Percentiles rank a stretch among this genome's conserved stretches.
phyloP scores from a whole-genome alignment of 345 rosid species.

The Rubroshorea leprosula region DNA sequence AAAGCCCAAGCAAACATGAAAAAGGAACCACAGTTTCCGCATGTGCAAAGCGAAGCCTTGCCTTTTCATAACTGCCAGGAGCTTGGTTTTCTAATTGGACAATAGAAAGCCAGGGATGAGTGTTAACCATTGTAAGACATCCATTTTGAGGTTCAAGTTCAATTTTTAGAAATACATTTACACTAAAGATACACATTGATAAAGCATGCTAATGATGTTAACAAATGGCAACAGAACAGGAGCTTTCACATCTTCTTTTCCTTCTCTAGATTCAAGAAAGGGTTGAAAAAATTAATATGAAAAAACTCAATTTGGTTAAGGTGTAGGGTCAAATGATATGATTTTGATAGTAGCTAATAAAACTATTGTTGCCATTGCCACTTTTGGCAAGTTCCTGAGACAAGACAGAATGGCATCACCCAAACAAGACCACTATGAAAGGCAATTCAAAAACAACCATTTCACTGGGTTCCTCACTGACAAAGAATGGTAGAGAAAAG shows the following conservation, averaged over 20 bases:
- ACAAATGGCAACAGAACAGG: slow-evolving; percentile 1
- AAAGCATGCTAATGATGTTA: background rate
- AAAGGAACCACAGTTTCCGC: slow-evolving; percentile 96
- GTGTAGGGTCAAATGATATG: too few species aligned
- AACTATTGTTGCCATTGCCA: too few species aligned
- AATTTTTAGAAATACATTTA: background rate
- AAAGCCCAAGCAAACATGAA: slow-evolving; percentile 92
- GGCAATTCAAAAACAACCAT: too few species aligned
- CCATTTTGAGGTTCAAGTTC: background rate
- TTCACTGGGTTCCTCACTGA: background rate
- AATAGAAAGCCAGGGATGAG: background rate
- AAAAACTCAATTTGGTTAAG: too few species aligned
- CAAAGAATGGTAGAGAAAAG: background rate
- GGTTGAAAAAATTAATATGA: too few species aligned
- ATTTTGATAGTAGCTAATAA: too few species aligned
- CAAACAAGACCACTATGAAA: too few species aligned
- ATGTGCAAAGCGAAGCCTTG: slow-evolving; percentile 92
- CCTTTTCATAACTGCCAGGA: slow-evolving; percentile 85
- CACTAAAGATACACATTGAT: background rate
- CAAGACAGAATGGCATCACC: too few species aligned
- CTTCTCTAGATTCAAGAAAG: too few species aligned
- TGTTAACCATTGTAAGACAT: slow-evolving; percentile 6
- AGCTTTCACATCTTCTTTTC: too few species aligned
- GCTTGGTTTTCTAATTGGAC: slow-evolving; percentile 50
- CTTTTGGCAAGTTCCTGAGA: too few species aligned